Conservation (phyloP, 805 yeast genomes). For the Lipomyces kockii region DNA sequence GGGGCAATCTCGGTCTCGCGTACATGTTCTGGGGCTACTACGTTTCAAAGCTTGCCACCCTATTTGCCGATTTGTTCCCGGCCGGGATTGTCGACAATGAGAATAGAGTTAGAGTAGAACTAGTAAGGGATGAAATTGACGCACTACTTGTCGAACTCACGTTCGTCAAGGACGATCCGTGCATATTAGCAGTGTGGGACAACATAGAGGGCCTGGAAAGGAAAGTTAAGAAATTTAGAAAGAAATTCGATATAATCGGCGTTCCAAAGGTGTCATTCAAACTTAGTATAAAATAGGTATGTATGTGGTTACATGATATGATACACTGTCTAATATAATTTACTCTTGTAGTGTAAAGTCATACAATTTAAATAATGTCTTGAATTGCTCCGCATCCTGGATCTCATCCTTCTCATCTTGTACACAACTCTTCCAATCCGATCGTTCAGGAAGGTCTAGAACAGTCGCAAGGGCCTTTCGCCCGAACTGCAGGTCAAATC, state of each 20-base stretch:
- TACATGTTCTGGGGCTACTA: slow-evolving; percentile 32
- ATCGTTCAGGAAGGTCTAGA: slow-evolving; percentile 59
- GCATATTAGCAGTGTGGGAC: slow-evolving; percentile 14
- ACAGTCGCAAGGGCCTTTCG: slow-evolving; percentile 74
- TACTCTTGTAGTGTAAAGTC: slow-evolving; percentile 52
- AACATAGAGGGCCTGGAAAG: slow-evolving; percentile 61
- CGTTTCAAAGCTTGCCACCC: slow-evolving; percentile 19
- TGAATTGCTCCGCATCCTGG: slow-evolving; percentile 66
- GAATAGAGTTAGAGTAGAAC: slow-evolving; percentile 16
- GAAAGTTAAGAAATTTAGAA: slow-evolving; percentile 60
- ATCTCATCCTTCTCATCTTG: slow-evolving; percentile 68
- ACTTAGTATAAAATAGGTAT: not conserved
- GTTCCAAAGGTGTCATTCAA: slow-evolving; percentile 16
- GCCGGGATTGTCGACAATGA: slow-evolving; percentile 27
- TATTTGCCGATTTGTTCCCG: slow-evolving; percentile 27
- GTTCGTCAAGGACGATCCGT: slow-evolving; percentile 20
- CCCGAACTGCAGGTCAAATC: slow-evolving; percentile 81
- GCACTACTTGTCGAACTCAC: slow-evolving; percentile 12
- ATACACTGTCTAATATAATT: not conserved
- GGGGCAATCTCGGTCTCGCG: slow-evolving; percentile 17
- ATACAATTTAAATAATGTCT: slow-evolving; percentile 55
- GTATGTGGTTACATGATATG: not conserved
- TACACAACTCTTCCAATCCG: slow-evolving; percentile 79
- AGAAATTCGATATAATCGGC: slow-evolving; percentile 39
- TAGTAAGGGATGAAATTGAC: slow-evolving; percentile 16